Base-by-base conservation (phyloP, 2,329 filamentous ascomycete genomes). In the Erysiphe pulchra region DNA sequence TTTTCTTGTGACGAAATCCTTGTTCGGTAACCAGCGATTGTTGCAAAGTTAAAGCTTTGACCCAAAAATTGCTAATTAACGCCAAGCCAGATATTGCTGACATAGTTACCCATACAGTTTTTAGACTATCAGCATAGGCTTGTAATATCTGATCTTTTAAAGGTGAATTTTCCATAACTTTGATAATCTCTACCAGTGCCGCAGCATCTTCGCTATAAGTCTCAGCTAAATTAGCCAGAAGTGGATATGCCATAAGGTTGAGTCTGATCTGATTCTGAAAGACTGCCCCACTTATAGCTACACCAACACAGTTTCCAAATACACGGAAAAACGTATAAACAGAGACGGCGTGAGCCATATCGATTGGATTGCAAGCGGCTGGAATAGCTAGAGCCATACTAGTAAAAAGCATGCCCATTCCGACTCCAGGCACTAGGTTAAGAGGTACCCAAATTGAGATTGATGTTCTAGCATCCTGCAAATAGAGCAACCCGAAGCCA, bases 241-340 rank as follows among this genome's bases (percentile, higher is more conserved):
- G 16, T 10, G 49, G 49, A n/a, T 47, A 46, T 12, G 28, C 28
- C 0, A 13, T 3, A 14, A 52, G 44, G 10, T 48, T 42, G 4
- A 8, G 17, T n/a, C 44, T 44, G 13, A 52, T 30, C 46, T 64
- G 63, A 51, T 80, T 80, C 57, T 80, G 74, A 60, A 81, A 80
- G 47, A 77, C 66, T 36, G 75, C 71, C 9, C 76, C 75, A 4
- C 73, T 71, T 30, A 80, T 64, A 2, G 77, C 75, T 2, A 81
- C 71, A 28, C 76, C 77, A 7, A 80, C 59, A 0, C 70, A 65
- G 54, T 80, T 73, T 0, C 77, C 77, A 20, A 80, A 67, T 2
- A 69, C 67, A n/a, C 75, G 68, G 53, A 75, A 67, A 62, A 82
- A 81, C 45, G 68, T 70, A 59, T 75, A 78, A 62, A 81, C 70